Base-by-base conservation (phyloP, 805 yeast species). In the Ogataea henricii region DNA sequence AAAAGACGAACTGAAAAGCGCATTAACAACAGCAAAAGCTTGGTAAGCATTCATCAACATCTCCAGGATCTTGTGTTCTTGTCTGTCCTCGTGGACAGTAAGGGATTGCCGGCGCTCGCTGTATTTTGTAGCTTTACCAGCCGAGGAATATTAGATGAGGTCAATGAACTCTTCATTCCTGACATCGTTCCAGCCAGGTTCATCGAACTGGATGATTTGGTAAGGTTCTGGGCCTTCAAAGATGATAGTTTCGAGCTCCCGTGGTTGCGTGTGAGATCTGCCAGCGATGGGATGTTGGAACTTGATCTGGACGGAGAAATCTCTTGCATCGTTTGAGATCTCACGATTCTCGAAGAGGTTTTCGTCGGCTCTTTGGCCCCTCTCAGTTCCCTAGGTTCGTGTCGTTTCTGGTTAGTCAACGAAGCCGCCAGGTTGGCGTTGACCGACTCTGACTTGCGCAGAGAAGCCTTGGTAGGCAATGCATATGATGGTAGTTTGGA, bases 271-370 rank as follows among this genome's bases (percentile, higher is more conserved):
- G 36, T 40, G 43, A 39, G 23, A 29, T 21, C 22, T 2, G 36
- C 36, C 36, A 40, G 20, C 14, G 43, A 40, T 8, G 51, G 52
- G 22, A 48, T 48, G 25, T 46, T 47, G 20, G 53, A 49, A 21
- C 49, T 45, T 27, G 50, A 37, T 36, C 55, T 47, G 3, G 54
- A 47, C 6, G 58, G 55, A 10, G 62, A 54, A 26, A 57, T 49
- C 27, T 50, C 50, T 29, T 51, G 54, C 53, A 52, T 49, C 13
- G 62, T 58, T 20, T 52, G 50, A 10, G 60, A 56, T 20, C 54
- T 52, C 14, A 47, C 45, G 4, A 53, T 40, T 3, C 25, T 45
- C 9, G 50, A 32, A 8, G 37, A 18, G 32, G 17, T 25, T 17
- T 37, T 37, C 12, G 40, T 37, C 4, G 42, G 23, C 14, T 39